Evolutionary conservation across 192 early-diverging fungal species (phyloP).

Genomic region (Podila epicladia): DNA sequence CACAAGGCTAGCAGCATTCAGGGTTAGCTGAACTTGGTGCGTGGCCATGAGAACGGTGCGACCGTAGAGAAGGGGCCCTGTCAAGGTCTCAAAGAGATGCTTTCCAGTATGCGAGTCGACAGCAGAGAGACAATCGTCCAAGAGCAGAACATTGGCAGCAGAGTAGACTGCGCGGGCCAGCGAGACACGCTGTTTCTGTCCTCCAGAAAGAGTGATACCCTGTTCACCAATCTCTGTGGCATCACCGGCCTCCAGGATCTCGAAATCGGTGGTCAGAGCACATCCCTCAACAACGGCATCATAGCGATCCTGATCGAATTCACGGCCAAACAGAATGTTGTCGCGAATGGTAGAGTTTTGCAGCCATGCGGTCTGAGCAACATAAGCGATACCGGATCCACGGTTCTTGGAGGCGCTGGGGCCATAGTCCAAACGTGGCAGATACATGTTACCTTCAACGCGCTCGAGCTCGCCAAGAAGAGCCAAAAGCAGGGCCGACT

Average conservation of each 20-base stretch:
- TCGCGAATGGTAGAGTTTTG: conserved; percentile 78
- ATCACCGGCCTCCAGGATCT: conserved; percentile 63
- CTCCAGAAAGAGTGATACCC: conserved; percentile 85
- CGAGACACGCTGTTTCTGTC: conserved; percentile 88
- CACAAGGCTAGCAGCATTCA: conserved; percentile 60
- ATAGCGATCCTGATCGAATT: conserved; percentile 61
- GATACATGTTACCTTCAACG: conserved; percentile 50
- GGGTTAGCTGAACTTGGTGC: conserved; percentile 74
- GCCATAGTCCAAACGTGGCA: conserved; percentile 48
- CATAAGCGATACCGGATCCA: conserved; percentile 78
- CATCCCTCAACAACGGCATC: conserved; percentile 61
- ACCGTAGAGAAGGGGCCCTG: conserved; percentile 72
- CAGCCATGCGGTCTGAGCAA: conserved; percentile 75
- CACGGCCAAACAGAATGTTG: conserved; percentile 79
- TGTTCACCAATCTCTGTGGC: conserved; percentile 80
- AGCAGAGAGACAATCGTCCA: conserved; percentile 91
- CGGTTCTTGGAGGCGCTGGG: conserved; percentile 22
- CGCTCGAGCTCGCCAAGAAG: conserved; percentile 86
- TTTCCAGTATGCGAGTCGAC: conserved; percentile 86
- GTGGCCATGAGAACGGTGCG: conserved; percentile 90
- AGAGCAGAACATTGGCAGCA: conserved; percentile 65
- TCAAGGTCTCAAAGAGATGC: conserved; percentile 83
- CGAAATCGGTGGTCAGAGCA: conserved; percentile 65
- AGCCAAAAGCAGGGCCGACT: conserved; percentile 81
- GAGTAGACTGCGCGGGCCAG: conserved; percentile 89